Evolutionary conservation across 768 basidiomycete genomes (phyloP).

Genomic region (Leccinum boreale): DNA sequence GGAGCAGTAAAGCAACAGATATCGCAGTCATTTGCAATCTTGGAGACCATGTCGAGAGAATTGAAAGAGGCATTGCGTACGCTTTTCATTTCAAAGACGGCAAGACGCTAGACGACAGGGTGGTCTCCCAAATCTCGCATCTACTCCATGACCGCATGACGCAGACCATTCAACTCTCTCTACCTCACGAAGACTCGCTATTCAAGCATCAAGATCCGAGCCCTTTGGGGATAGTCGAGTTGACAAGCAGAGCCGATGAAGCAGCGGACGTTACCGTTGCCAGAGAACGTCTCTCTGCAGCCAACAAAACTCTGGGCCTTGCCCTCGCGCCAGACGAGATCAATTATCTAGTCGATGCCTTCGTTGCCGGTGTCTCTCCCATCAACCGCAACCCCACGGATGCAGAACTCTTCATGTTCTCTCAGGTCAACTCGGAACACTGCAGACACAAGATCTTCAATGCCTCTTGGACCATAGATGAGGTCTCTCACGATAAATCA

Average conservation of each 20-base stretch:
- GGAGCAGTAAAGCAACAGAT: conserved; percentile 99
- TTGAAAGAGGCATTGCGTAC: conserved; percentile 83
- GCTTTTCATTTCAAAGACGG: conserved; percentile 49
- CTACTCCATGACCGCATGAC: conserved; percentile 97
- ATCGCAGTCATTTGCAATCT: conserved; percentile 88
- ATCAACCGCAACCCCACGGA: conserved; percentile 88
- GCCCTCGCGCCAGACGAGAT: conserved; percentile 90
- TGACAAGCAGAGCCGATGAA: conserved; percentile 34
- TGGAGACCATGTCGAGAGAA: conserved; percentile 61
- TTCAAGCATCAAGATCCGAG: conserved; percentile 62
- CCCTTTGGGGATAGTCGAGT: conserved; percentile 69
- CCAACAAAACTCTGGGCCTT: conserved; percentile 85
- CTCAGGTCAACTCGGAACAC: conserved; percentile 99
- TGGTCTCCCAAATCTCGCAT: conserved; percentile 56
- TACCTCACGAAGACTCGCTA: conserved; percentile 55
- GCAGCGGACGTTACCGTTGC: conserved; percentile 39
- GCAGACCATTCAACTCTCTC: conserved; percentile 59
- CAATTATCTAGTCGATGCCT: conserved; percentile 87
- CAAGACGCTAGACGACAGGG: conserved; percentile 39
- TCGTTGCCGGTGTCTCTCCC: conserved; percentile 63
- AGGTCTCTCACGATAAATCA: conserved; percentile 55
- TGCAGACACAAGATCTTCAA: conserved; percentile 99
- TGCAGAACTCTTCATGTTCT: conserved; percentile 99
- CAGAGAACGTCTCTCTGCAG: conserved; percentile 60
- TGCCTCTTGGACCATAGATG: conserved; percentile 92